Conservation (phyloP, 306 rosid species). For the Crataegus laevigata region DNA sequence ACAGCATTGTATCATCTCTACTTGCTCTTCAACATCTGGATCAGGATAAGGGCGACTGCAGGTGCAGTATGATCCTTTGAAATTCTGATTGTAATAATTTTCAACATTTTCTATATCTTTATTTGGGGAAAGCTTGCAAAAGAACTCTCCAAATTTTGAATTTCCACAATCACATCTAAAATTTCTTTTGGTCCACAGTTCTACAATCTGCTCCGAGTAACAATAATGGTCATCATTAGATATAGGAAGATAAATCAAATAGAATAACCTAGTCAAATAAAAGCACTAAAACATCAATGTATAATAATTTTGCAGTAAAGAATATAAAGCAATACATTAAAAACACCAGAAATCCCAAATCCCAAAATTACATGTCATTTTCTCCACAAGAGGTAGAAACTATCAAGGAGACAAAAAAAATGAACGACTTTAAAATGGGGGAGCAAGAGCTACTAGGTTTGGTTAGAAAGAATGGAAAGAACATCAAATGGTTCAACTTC, state of each 20-base stretch:
- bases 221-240: conserved; percentile 10
- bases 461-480: not conserved
- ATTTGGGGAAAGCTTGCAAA: conserved; percentile 70
- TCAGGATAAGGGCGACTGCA: conserved; percentile 93
- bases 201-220: conserved; percentile 61
- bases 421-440: not conserved
- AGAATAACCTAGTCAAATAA: conserved; percentile 1
- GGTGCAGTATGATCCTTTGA: conserved; percentile 86
- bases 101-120: conserved; percentile 71
- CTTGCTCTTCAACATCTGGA: conserved; percentile 85
- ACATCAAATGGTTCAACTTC: not conserved
- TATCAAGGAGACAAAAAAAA: not conserved
- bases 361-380: conserved; percentile 1
- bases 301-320: not conserved
- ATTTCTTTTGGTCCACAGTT: conserved; percentile 94
- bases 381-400: not conserved
- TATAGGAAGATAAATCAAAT: not conserved
- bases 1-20: conserved; percentile 96
- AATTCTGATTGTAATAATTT: conserved; percentile 82
- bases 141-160: conserved; percentile 83
- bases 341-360: not conserved
- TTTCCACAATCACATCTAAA: conserved; percentile 98
- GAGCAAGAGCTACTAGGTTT: not conserved
- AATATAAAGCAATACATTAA: not conserved
- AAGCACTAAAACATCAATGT: not conserved